Evolutionary conservation across 306 rosid genomes (phyloP).

Genomic region (Inga leiocalycina): DNA sequence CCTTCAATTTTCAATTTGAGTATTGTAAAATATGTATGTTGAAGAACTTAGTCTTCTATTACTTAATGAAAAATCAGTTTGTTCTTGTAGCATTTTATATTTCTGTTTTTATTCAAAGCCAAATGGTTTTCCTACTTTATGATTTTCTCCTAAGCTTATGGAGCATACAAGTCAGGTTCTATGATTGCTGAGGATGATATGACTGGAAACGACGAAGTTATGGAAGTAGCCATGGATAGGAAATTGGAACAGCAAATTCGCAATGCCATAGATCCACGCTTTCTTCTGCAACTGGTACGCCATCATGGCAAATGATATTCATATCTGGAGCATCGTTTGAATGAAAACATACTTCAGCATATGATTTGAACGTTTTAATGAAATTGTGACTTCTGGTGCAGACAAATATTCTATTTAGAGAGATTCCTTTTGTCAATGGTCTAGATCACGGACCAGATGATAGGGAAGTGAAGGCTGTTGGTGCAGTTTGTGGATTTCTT

Average conservation of each 20-base stretch:
- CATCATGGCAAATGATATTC: constrained; percentile 30
- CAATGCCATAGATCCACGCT: constrained; percentile 74
- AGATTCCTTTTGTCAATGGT: constrained; percentile 56
- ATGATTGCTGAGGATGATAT: constrained; percentile 69
- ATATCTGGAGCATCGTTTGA: constrained; percentile 8
- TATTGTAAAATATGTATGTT: background rate
- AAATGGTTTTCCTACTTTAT: constrained; percentile 26
- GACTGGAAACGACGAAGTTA: constrained; percentile 57
- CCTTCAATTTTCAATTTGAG: background rate
- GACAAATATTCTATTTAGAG: constrained; percentile 83
- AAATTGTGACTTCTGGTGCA: constrained; percentile 44
- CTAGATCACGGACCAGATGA: constrained; percentile 59
- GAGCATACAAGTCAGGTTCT: constrained; percentile 54
- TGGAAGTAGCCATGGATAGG: constrained; percentile 59
- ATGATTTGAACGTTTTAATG: constrained; percentile 25
- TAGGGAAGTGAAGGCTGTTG: constrained; percentile 83
- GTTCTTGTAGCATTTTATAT: background rate
- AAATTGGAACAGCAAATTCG: constrained; percentile 79
- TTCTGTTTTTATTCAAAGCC: constrained; percentile 15
- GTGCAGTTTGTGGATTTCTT: constrained; percentile 88
- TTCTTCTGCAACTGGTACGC: constrained; percentile 87
- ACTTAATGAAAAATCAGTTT: background rate
- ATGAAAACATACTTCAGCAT: constrained; percentile 11
- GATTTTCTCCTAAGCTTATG: constrained; percentile 25
- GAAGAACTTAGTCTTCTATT: background rate